Evolutionary conservation across 352 stramenopile species (phyloP), one percentile per base, ranked within the genome.

Genomic region (Globisporangium megalacanthum): DNA sequence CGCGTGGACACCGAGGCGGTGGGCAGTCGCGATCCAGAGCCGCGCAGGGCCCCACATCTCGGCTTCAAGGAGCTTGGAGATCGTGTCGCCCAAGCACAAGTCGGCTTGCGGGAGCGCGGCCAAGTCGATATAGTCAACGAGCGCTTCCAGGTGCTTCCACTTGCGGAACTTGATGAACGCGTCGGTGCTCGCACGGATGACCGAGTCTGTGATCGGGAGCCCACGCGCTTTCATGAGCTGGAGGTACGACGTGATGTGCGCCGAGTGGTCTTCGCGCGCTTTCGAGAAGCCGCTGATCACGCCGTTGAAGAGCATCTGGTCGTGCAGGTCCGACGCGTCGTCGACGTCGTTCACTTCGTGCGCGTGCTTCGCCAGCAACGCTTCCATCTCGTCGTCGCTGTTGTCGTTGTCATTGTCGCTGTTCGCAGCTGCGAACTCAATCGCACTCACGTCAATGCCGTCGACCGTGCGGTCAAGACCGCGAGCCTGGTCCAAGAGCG

Each of bases 241-340:
- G 37, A 94, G 57, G 56, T 89, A 91, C 51, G 64, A 59, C 37
- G 72, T 60, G 54, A 94, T 88, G 31, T 86, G 78, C 7, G 60
- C 52, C 13, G 82, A 88, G 60, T 89, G 78, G 60, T 94, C 82
- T 39, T 69, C 72, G 42, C 77, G 71, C 6, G 84, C 77, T 60
- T 94, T 94, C 46, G 70, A 77, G 45, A 94, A 85, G 20, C 84
- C 84, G 19, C 78, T 90, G 53, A 94, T 89, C 31, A 89, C 75
- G 47, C 84, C 84, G 56, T 88, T 89, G 51, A 83, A 91, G 15
- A 94, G 65, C 39, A 94, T 58, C 45, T 73, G 58, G 46, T 87
- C 67, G 45, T 61, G 66, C 46, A 81, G 68, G 11, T 75, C 69
- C 31, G 52, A 39, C 14, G 61, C 71, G 29, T 66, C 63, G 19